Base-by-base conservation (phyloP, 371 early-diverging fungal species). In the Mortierella sp. region DNA sequence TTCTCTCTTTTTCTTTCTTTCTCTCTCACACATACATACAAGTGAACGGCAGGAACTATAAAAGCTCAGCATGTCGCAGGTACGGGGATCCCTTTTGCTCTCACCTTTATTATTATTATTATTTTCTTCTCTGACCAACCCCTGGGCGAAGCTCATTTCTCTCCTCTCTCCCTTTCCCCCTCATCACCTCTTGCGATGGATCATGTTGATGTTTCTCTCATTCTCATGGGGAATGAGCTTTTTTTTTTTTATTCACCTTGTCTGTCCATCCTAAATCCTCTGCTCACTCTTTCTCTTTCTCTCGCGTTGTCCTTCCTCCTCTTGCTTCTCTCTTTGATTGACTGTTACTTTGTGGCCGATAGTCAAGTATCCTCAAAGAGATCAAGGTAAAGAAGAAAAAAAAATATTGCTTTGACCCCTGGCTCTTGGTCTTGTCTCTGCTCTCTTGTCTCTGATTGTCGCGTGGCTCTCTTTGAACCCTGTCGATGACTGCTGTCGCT, bases 321-420 rank as follows among this genome's bases (percentile, higher is more conserved):
- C 6, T 18, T 37, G 16, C 37, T 26, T 11, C 37, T 62, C 43
- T 37, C 28, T 46, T 56, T 37, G 7, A 43, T 50, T 43, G 28
- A 2, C 50, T 12, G 25, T 30, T 26, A 30, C 30, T 37, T 43
- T 14, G 21, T 6, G 44, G 66, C 46, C 65, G 30, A 18, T 68
- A 77, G 60, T 61, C 57, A 26, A 60, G 46, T 15, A 69, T 77
- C 48, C 61, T 66, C 62, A 77, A 72, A 56, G 66, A 68, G 62
- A 68, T 77, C 69, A 77, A 77, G 73, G 79, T 72, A 69, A 28
- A 29, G 37, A 50, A 6, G 3, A 16, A 37, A 2, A 23, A 14
- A 15, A 11, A 63, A 21, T 18, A 11, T 44, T 11, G 19, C 25
- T n/a, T n/a, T n/a, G n/a, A n/a, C n/a, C n/a, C n/a, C n/a, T n/a